A percentile compares a stretch with the other conserved stretches of the same genome.
Evolutionary conservation across 441 rosid species (phyloP).

Genomic region (Aleurites moluccanus): DNA sequence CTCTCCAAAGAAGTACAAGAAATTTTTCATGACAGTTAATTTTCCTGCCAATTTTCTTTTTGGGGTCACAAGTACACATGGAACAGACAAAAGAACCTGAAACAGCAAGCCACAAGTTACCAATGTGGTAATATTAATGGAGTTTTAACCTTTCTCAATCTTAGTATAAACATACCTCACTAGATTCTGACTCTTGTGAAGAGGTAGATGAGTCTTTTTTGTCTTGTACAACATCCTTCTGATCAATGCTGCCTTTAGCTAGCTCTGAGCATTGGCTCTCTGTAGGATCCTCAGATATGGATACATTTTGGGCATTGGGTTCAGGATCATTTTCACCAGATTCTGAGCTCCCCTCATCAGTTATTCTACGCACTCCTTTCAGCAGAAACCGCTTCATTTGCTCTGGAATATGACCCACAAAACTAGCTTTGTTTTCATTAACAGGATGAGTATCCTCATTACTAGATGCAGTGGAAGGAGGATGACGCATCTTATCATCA

Average conservation of each 20-base stretch:
- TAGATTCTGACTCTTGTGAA: slow-evolving; percentile 66
- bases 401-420: slow-evolving; percentile 91
- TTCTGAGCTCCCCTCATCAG: slow-evolving; percentile 85
- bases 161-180: slow-evolving; percentile 57
- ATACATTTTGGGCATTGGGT: slow-evolving; percentile 43
- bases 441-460: slow-evolving; percentile 45
- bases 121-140: slow-evolving; percentile 21
- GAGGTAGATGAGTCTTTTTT: slow-evolving; percentile 57
- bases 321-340: slow-evolving; percentile 59
- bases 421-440: slow-evolving; percentile 61
- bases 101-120: slow-evolving; percentile 34
- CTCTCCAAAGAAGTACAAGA: slow-evolving; percentile 93
- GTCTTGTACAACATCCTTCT: slow-evolving; percentile 59
- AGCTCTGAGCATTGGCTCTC: slow-evolving; percentile 52
- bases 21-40: slow-evolving; percentile 80
- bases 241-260: slow-evolving; percentile 61
- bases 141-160: slow-evolving; percentile 23
- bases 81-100: slow-evolving; percentile 83
- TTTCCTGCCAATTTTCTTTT: slow-evolving; percentile 94
- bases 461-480: slow-evolving; percentile 53
- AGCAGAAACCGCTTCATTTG: slow-evolving; percentile 96
- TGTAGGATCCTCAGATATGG: slow-evolving; percentile 47
- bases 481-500: slow-evolving; percentile 79
- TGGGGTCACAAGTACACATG: slow-evolving; percentile 89
- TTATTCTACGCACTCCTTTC: slow-evolving; percentile 83